Base-by-base conservation (phyloP, 495 filamentous ascomycete genomes). In the Penicillium chermesinum region DNA sequence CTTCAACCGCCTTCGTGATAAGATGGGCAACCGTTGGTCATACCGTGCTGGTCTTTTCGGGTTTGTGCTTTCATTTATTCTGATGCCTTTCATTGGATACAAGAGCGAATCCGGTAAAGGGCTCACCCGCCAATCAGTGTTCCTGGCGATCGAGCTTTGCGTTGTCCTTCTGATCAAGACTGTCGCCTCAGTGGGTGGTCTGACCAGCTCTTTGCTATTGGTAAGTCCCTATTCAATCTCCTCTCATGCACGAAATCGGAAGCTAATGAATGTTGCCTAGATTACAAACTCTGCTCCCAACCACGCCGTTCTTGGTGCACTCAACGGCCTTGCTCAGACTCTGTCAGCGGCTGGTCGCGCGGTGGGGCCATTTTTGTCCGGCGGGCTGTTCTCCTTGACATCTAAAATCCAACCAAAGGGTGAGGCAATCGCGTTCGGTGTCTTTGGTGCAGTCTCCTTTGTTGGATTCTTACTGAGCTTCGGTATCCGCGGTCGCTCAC, bases 241-340 rank as follows among this genome's bases (percentile, higher is more conserved):
- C 15, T 13, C 6, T 7, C 6, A 20, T 12, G 7, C 16, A 1
- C 9, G 10, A 10, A 30, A 30, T 30, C 25, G 30, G 1, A 33
- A 25, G 35, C 43, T 57, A 46, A 50, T 46, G 55, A 50, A 5
- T 30, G n/a, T n/a, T 62, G 4, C 27, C 2, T 34, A 94, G 88
- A 85, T 98, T 55, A 98, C 91, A 18, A 98, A 98, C 58, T 89
- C 87, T 1, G 88, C 88, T 1, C 89, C 88, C 0, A 87, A 89
- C 27, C 79, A 95, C 62, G 83, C 85, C 15, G 89, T 89, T 2
- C 76, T 98, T 0, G 93, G 93, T 9, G 91, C 87, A 1, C 71
- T 98, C 21, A 96, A 97, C 52, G 93, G 93, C 21, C 82, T 98
- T 15, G 93, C 93, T 2, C 93, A 98, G 65, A 94, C 89, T 0